Conservation (phyloP, 257 asterid species). For the Rauvolfia tetraphylla region DNA sequence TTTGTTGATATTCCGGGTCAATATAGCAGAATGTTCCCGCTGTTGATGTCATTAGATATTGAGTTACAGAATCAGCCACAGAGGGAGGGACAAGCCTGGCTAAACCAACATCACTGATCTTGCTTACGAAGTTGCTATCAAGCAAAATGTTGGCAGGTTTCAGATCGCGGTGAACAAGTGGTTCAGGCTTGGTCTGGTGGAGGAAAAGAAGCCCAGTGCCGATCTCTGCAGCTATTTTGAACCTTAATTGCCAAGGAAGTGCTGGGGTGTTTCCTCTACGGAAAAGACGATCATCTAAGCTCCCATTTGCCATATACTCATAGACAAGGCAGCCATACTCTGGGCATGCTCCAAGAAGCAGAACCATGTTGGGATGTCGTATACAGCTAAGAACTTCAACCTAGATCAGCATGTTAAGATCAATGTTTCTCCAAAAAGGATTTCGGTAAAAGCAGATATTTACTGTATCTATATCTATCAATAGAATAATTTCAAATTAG, state of each 20-base stretch:
- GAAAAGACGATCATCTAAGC: constrained; percentile 81
- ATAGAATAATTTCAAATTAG: background rate
- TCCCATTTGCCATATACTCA: constrained; percentile 89
- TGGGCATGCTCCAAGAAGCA: constrained; percentile 95
- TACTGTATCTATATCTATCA: background rate
- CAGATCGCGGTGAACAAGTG: constrained; percentile 85
- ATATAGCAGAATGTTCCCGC: constrained; percentile 96
- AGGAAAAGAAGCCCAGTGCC: constrained; percentile 83
- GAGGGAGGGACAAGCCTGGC: constrained; percentile 95
- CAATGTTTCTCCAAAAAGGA: background rate
- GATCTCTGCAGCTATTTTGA: constrained; percentile 89
- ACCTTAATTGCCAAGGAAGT: constrained; percentile 81
- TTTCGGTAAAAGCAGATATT: background rate
- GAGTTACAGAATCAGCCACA: constrained; percentile 83
- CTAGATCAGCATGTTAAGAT: constrained; percentile 30
- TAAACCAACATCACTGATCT: constrained; percentile 87
- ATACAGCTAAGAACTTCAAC: constrained; percentile 90
- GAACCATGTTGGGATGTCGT: constrained; percentile 97
- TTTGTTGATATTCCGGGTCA: constrained; percentile 91
- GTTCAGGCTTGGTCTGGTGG: constrained; percentile 93
- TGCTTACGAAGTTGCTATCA: constrained; percentile 83
- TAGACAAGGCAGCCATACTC: constrained; percentile 93
- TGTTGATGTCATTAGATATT: constrained; percentile 87
- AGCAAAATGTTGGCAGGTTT: constrained; percentile 86
- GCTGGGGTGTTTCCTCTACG: constrained; percentile 58